phyloP scores from a whole-genome alignment of 306 rosid species.

The Senna siamea region DNA sequence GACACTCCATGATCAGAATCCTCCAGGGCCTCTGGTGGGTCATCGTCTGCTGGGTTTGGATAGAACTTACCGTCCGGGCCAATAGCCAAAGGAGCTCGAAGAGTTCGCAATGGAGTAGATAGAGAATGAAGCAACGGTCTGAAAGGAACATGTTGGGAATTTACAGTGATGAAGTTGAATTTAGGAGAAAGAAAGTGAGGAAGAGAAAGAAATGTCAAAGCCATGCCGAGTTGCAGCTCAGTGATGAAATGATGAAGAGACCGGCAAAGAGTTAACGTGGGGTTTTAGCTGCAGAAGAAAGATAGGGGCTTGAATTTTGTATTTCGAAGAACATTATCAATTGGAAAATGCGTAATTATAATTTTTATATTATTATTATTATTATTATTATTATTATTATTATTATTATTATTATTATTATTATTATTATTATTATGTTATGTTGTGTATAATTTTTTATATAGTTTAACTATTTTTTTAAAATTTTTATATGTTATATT shows the following conservation, averaged over 20 bases:
- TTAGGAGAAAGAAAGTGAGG: constrained; percentile 53
- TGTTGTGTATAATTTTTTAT: too few relatives aligned
- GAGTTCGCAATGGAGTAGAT: constrained; percentile 25
- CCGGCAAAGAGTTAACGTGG: background rate
- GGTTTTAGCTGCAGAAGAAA: background rate
- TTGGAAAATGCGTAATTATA: too few relatives aligned
- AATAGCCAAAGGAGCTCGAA: constrained; percentile 50
- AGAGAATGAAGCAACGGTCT: constrained; percentile 32
- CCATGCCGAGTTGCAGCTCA: constrained; percentile 51
- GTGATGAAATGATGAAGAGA: too few relatives aligned
- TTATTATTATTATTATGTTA: too few relatives aligned
- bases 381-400: too few relatives aligned
- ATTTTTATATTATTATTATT: too few relatives aligned
- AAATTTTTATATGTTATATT: too few relatives aligned
- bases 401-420: too few relatives aligned
- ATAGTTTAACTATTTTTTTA: too few relatives aligned
- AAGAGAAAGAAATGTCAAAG: constrained; percentile 57
- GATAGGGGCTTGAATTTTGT: background rate
- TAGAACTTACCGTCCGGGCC: constrained; percentile 74
- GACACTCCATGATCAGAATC: constrained; percentile 81
- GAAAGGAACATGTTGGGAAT: constrained; percentile 37
- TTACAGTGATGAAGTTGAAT: constrained; percentile 32
- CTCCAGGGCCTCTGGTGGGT: constrained; percentile 79
- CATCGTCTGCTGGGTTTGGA: constrained; percentile 81
- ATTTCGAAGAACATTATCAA: too few relatives aligned